Base-by-base conservation (phyloP, 331 rosid species). In the Malus hybrid region DNA sequence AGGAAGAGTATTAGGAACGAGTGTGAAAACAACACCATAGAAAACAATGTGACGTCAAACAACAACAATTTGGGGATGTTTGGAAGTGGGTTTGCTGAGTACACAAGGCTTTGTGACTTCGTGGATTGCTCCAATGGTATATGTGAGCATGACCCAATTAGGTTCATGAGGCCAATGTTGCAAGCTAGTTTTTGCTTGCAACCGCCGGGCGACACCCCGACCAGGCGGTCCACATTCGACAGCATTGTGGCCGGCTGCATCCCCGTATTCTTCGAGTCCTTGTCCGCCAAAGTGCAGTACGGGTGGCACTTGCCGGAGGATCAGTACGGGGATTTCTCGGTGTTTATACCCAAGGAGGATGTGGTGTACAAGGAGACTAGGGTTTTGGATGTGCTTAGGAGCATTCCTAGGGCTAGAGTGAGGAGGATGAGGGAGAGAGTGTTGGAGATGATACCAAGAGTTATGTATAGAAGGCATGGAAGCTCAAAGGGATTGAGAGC, bases 51-150 rank as follows among this genome's bases (percentile, higher is more conserved):
- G 10, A 65, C 46, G 1, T 1, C 20, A 18, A 39, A 39, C 46
- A 77, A 55, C 57, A 27, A 28, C 66, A 61, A 61, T 24, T 19
- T 28, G 77, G 73, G 8, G 8, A 50, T 57, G 79, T 39, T 52
- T 5, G 71, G 29, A 11, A 68, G 68, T 33, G 72, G 48, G 9
- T 57, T 56, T 22, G 77, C 39, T 1, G 85, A 82, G 5, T 83
- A 89, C 55, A 76, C 64, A 19, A 87, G 65, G 4, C 8, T 81
- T 6, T 94, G 97, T 50, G 87, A 85, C 29, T 15, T 86, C 28
- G 93, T 91, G 32, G 99, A 91, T 85, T 94, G 99, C 62, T 94
- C 99, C 0, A 94, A 90, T 65, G 98, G 96, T n/a, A 80, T 88
- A 6, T 94, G 97, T 31, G 97, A 91, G 84, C 99, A 91, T 73